Evolutionary conservation across 139 green algal species (phyloP).

Genomic region (Micractinium sp.): DNA sequence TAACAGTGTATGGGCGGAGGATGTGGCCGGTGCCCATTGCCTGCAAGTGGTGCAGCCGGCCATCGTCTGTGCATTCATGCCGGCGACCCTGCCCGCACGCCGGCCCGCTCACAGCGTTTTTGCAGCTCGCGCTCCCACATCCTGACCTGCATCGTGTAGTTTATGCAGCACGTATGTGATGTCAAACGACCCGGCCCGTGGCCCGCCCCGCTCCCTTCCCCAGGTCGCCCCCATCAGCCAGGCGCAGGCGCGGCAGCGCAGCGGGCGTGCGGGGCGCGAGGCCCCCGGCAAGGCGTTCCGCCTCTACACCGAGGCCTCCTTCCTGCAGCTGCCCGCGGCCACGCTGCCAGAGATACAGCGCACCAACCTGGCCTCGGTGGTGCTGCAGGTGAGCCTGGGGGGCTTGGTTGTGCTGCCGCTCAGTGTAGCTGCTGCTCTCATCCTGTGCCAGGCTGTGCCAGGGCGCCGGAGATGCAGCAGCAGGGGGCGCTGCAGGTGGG

Average conservation of each 20-base stretch:
- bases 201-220: constrained; percentile 45
- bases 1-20: background rate
- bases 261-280: constrained; percentile 86
- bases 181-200: background rate
- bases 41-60: background rate
- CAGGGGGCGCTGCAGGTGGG: too few relatives aligned
- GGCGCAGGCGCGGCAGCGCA: constrained; percentile 87
- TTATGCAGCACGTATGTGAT: too few relatives aligned
- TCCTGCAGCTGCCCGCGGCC: constrained; percentile 59
- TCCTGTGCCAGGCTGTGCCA: too few relatives aligned
- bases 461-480: too few relatives aligned
- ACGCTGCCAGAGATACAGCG: constrained; percentile 90
- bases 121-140: too few relatives aligned
- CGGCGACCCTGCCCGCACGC: background rate
- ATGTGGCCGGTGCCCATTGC: background rate
- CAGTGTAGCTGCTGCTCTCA: too few relatives aligned
- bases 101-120: too few relatives aligned
- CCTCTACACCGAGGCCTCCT: constrained; percentile 91
- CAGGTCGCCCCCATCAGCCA: constrained; percentile 80
- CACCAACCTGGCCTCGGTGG: constrained; percentile 75
- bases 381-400: constrained; percentile 69
- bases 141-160: too few relatives aligned
- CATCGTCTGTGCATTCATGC: background rate
- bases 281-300: constrained; percentile 76
- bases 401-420: too few relatives aligned